These are phyloP conservation scores for Paramecium caudatum DNA, from an alignment of 73 alveolate species.

Conservation along the genomic window DNA sequence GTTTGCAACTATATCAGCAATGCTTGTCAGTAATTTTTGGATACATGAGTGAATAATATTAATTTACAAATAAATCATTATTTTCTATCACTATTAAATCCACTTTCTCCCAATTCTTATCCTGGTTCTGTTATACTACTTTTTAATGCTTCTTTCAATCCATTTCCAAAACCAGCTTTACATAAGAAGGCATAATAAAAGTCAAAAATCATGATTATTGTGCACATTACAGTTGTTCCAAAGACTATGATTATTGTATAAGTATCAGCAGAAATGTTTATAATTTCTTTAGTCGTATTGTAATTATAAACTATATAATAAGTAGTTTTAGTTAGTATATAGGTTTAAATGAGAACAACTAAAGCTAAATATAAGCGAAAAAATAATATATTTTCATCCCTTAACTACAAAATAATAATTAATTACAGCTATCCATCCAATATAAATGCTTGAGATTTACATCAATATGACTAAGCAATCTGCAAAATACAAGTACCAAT, in stretches of 20 bases:
- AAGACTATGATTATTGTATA: neutral
- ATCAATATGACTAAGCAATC: conserved; percentile 14
- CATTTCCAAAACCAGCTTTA: conserved; percentile 30
- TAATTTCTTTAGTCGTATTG: neutral
- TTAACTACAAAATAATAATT: neutral
- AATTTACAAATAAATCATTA: neutral
- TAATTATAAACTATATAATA: neutral
- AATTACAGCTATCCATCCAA: conserved; percentile 20
- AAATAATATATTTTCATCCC: neutral
- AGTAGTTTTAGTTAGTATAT: neutral
- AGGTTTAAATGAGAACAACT: neutral
- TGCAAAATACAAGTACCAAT: neutral
- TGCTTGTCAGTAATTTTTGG: neutral
- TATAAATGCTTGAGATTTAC: neutral
- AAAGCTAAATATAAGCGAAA: neutral
- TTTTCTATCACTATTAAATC: neutral
- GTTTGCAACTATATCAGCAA: neutral
- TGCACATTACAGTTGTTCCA: neutral
- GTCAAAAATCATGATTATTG: neutral
- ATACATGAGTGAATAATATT: neutral
- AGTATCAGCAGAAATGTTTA: neutral
- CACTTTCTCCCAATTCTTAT: conserved; percentile 7
- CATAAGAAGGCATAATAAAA: neutral
- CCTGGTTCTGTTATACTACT: conserved; percentile 14
- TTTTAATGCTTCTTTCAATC: conserved; percentile 11